Evolutionary conservation across 306 rosid genomes (phyloP).

Genomic region (Crataegus laevigata): DNA sequence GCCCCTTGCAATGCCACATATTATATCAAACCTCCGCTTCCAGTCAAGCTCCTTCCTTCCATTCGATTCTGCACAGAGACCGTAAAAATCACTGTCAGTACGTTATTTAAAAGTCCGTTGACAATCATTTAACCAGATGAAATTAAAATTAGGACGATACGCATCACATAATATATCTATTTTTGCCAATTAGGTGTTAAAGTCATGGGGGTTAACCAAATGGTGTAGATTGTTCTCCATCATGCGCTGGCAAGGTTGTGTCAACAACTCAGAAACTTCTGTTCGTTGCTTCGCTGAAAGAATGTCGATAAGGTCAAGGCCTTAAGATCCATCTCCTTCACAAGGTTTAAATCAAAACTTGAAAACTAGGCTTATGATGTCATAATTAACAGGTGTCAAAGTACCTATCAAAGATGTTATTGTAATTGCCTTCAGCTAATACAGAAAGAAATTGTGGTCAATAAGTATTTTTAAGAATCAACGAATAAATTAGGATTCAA

Average conservation of each 20-base stretch:
- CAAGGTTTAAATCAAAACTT: not conserved
- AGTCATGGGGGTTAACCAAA: not conserved
- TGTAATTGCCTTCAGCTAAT: not conserved
- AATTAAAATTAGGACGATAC: not conserved
- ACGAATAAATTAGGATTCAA: not conserved
- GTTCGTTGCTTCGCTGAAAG: not conserved
- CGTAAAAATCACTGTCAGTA: not conserved
- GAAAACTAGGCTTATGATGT: not conserved
- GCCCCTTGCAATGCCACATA: constrained; percentile 76
- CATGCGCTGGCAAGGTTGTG: constrained; percentile 2
- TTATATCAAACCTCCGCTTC: constrained; percentile 68
- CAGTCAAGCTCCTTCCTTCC: constrained; percentile 67
- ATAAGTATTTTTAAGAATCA: not conserved
- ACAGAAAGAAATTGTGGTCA: not conserved
- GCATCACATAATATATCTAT: not conserved
- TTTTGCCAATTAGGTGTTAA: not conserved
- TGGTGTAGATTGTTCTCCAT: not conserved
- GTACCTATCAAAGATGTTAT: not conserved
- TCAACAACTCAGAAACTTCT: not conserved
- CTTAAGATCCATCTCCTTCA: constrained; percentile 17
- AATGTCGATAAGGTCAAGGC: constrained; percentile 29
- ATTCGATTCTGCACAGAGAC: constrained; percentile 39
- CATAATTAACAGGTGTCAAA: not conserved
- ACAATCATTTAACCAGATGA: not conserved
- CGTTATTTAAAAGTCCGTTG: not conserved